Evolutionary conservation across 805 yeast species (phyloP), one percentile per base, ranked within the genome.

Genomic region (Teunomyces pallodes): DNA sequence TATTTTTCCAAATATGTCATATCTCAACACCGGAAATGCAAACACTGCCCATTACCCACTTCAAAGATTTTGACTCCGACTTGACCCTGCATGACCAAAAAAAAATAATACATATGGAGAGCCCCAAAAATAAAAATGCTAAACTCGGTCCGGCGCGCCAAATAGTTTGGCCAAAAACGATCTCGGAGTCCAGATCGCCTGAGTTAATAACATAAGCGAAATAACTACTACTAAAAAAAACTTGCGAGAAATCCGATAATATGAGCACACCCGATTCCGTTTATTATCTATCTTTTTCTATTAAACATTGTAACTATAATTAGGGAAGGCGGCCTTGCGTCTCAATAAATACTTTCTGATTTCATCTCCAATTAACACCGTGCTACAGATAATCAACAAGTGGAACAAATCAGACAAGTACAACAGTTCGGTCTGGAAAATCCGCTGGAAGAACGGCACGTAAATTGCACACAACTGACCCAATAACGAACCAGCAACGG

Each of bases 381-480:
- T 73, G 63, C 96, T 87, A 40, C 96, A 80, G 30, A 91, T 69
- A 12, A 70, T 50, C 3, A 80, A 52, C 59, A 92, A 76, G 56
- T 83, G 82, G 12, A 82, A 35, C 58, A 92, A 67, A 65, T 94
- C 99, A 12, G 76, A 69, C 6, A 90, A 61, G 42, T 80, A 73
- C 49, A 94, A 75, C 0, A 97, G 90, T 69, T 94, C 99, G 3
- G 99, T 94, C 65, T 94, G 97, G 79, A 94, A 94, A 48, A 94
- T 81, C 6, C 81, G 64, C 70, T 94, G 99, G 77, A 94, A 87
- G 59, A 91, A 90, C 51, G 97, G 96, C 39, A 92, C 79, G 64
- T 94, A 94, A 47, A 94, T 85, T 12, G 96, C 99, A 64, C 95
- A 87, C 52, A 94, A 66, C 70, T 94, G 98, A 9, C 99, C 99